Evolutionary conservation across 257 asterid species (phyloP), one percentile per base, ranked within the genome.

Genomic region (Capsicum baccatum): DNA sequence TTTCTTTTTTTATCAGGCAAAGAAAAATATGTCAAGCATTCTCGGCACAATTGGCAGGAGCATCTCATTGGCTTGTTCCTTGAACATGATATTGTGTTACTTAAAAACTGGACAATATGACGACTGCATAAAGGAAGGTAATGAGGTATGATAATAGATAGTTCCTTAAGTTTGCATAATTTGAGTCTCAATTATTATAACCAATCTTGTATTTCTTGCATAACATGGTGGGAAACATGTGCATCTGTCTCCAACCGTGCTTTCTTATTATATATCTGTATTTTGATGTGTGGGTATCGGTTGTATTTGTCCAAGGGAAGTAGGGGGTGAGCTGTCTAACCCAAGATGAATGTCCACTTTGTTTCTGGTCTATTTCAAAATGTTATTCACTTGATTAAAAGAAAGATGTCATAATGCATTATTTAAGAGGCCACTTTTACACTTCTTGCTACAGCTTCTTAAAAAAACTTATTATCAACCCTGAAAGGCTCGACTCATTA

Each of bases 1-100:
- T 56, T 52, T 66, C 83, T 69, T 71, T 6, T 13, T 21, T 69
- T 44, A 68, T 87, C 86, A 97, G 99, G 98, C 99, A 58, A 97
- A 95, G 94, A 92, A 92, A 39, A 95, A 92, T 86, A 91, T 97
- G 85, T 91, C 92, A 89, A 94, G 87, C 78, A 80, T 92, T 79
- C 95, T 96, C 66, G 87, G 88, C 60, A 87, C 96, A 19, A 93
- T 90, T 84, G 94, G 95, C 84, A 90, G 95, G 88, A 87, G 76
- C 86, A 83, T 97, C 84, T 90, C 91, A 69, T 87, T 90, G 85
- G 94, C 92, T 8, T 97, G 99, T 90, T 95, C 98, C 71, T 96
- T 94, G 87, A 97, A 97, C 86, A 88, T 93, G 93, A 97, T 95
- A 98, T 97, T 98, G 16, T 97, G 98, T 89, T 95, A 89, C 93